These are phyloP conservation scores for Eucalyptus sp. DNA, from an alignment of 345 rosid species.

Conservation along the genomic window DNA sequence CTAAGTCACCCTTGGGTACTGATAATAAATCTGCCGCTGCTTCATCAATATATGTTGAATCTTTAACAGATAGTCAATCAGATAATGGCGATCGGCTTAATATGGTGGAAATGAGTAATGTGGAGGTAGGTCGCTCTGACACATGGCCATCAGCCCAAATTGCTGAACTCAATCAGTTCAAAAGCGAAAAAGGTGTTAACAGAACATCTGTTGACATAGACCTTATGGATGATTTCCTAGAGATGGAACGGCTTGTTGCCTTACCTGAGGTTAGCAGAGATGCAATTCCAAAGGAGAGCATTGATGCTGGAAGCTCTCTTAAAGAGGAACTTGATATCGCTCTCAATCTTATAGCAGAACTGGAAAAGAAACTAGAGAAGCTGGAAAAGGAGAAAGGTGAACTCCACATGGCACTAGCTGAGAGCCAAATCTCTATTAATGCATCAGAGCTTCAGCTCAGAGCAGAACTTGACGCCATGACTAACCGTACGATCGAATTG, in stretches of 20 bases:
- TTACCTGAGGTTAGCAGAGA: constrained; percentile 35
- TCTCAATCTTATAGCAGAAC: constrained; percentile 14
- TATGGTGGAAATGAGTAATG: constrained; percentile 15
- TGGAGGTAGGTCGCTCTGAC: constrained; percentile 31
- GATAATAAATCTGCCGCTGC: constrained; percentile 36
- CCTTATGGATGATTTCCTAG: constrained; percentile 96
- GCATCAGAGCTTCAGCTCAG: background rate
- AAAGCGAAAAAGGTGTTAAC: constrained; percentile 21
- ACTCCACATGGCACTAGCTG: constrained; percentile 40
- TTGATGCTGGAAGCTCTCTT: constrained; percentile 21
- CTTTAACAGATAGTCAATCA: constrained; percentile 54
- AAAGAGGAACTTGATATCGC: constrained; percentile 37
- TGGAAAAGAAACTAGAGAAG: constrained; percentile 19
- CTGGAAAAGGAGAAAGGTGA: constrained; percentile 16
- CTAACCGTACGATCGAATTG: background rate
- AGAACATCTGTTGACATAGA: constrained; percentile 41
- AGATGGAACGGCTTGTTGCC: constrained; percentile 88
- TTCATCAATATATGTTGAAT: constrained; percentile 41
- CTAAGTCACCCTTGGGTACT: constrained; percentile 20
- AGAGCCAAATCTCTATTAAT: constrained; percentile 9
- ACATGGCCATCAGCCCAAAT: constrained; percentile 43
- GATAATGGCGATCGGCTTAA: constrained; percentile 57
- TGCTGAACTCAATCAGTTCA: constrained; percentile 36
- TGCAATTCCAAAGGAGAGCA: constrained; percentile 10
- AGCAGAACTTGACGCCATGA: background rate